Evolutionary conservation across 2,329 filamentous ascomycete species (phyloP).

Genomic region (Cytospora chrysosperma): DNA sequence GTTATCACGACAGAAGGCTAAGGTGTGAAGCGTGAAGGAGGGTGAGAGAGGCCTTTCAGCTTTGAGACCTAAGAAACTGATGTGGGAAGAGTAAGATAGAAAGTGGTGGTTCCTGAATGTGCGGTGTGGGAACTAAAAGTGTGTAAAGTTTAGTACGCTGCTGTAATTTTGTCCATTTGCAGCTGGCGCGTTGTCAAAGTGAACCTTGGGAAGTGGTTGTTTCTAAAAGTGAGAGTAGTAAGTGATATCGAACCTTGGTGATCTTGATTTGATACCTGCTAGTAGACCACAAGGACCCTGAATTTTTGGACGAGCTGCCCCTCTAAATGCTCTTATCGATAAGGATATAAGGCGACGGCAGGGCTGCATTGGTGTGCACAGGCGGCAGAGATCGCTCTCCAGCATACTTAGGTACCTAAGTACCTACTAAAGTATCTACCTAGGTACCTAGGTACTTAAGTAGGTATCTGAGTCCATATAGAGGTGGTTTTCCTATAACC

Average conservation of each 20-base stretch:
- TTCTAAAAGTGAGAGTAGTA: not conserved
- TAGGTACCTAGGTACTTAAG: no score
- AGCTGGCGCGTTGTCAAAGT: not conserved
- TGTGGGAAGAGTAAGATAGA: not conserved
- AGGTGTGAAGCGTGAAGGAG: not conserved
- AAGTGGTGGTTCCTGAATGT: not conserved
- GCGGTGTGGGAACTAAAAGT: not conserved
- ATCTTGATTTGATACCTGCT: not conserved
- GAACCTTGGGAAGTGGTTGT: not conserved
- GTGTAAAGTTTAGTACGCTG: not conserved
- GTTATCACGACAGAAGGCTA: not conserved
- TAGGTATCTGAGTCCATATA: no score
- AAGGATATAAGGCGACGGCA: not conserved
- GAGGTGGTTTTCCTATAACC: no score
- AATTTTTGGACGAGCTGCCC: constrained; percentile 7
- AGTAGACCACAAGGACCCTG: constrained; percentile 3
- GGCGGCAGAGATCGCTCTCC: no score
- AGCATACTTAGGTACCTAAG: no score
- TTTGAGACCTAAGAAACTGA: not conserved
- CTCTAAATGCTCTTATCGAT: constrained; percentile 21
- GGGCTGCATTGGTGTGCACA: not conserved
- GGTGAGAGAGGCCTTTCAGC: not conserved
- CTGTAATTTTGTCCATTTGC: constrained; percentile 1
- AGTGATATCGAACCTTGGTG: no score
- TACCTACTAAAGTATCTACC: no score